phyloP scores from a whole-genome alignment of 2,329 filamentous ascomycete species.

The Diaporthe batatas region DNA sequence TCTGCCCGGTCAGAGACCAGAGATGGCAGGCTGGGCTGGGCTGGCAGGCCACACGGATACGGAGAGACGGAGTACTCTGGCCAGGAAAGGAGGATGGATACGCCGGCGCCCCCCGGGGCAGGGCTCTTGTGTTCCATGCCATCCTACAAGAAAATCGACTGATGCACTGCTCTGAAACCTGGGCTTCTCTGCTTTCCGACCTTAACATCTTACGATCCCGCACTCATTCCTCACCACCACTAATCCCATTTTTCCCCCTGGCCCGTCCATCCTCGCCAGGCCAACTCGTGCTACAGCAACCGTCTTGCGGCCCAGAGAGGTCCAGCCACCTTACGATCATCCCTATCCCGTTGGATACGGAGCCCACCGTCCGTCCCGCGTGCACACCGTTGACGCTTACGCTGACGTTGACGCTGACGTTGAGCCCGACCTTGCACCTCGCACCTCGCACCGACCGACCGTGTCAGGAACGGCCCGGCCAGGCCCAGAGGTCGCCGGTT shows the following conservation, averaged over 20 bases:
- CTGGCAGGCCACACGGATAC: no score
- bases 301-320: constrained; percentile 18
- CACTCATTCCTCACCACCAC: constrained; percentile 31
- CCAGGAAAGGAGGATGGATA: constrained; percentile 5
- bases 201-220: constrained; percentile 29
- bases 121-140: constrained; percentile 22
- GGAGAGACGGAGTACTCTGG: no score
- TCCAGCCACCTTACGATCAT: constrained; percentile 25
- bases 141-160: constrained; percentile 30
- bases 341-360: constrained; percentile 5
- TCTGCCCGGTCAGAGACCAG: neutral
- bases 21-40: no score
- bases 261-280: constrained; percentile 30
- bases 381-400: no score
- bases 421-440: neutral
- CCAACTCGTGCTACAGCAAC: constrained; percentile 30
- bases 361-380: constrained; percentile 31
- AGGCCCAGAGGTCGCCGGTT: constrained; percentile 15
- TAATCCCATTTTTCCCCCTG: constrained; percentile 16
- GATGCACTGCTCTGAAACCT: constrained; percentile 30
- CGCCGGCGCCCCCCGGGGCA: constrained; percentile 31
- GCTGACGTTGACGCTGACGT: no score
- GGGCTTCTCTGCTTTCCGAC: constrained; percentile 12
- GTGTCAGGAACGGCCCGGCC: constrained; percentile 27
- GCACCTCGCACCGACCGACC: neutral